A percentile compares a stretch with the other conserved stretches of the same genome.
Evolutionary conservation across 441 rosid species (phyloP).

Genomic region (Euphorbia schlechtendalii): DNA sequence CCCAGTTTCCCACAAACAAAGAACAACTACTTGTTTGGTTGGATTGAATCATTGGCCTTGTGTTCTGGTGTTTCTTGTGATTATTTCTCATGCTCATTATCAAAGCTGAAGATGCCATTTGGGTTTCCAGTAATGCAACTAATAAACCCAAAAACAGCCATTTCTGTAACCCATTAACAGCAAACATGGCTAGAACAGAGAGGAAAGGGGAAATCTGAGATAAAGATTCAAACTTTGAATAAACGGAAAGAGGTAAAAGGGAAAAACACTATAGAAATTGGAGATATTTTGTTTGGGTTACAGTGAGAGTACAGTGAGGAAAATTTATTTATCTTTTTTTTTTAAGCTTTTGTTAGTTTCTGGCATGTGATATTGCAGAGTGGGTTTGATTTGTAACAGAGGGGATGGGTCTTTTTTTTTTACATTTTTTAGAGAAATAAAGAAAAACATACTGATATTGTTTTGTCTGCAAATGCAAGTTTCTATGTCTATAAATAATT

Average conservation of each 20-base stretch:
- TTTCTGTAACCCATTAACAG: constrained; percentile 7
- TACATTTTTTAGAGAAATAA: no score
- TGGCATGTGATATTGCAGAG: no score
- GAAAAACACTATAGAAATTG: background rate
- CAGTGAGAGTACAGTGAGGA: background rate
- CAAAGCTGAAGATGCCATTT: constrained; percentile 40
- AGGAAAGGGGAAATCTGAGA: constrained; percentile 1
- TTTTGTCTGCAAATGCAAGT: no score
- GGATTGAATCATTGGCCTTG: constrained; percentile 41
- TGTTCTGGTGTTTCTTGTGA: constrained; percentile 34
- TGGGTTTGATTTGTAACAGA: no score
- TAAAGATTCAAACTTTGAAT: background rate
- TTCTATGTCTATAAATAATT: no score
- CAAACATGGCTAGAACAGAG: constrained; percentile 19
- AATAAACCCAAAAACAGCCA: constrained; percentile 21
- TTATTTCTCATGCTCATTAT: constrained; percentile 36
- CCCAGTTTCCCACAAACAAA: constrained; percentile 74
- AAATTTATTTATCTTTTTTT: no score
- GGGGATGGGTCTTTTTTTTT: no score
- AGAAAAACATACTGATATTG: no score
- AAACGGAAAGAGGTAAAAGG: background rate
- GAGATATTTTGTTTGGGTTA: background rate
- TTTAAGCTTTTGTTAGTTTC: no score
- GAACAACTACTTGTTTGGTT: constrained; percentile 45
- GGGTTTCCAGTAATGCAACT: constrained; percentile 30